These are phyloP conservation scores for Reutealis trisperma DNA, from an alignment of 345 rosid species.

Conservation along the genomic window DNA sequence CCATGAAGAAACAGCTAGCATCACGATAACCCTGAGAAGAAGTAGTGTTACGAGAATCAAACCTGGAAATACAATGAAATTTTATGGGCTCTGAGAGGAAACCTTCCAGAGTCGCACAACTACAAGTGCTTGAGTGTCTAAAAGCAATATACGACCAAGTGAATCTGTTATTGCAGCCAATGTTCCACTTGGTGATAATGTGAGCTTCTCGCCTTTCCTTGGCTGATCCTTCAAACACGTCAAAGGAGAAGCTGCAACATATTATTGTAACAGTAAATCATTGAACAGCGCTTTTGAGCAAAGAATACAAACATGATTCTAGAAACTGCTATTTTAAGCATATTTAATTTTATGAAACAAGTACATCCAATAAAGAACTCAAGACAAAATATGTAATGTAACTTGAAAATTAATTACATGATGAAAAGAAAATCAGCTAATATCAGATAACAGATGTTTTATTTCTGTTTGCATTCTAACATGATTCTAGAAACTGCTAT, in stretches of 20 bases:
- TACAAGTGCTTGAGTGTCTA: conserved; percentile 95
- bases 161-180: conserved; percentile 98
- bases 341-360: background rate
- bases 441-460: too few species aligned
- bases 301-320: background rate
- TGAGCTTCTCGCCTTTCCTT: conserved; percentile 89
- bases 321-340: background rate
- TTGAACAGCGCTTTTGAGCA: background rate
- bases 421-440: background rate
- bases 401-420: background rate
- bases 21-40: conserved; percentile 84
- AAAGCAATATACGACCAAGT: conserved; percentile 89
- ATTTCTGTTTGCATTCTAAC: too few species aligned
- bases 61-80: background rate
- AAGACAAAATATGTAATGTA: background rate
- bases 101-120: conserved; percentile 99
- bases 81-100: conserved; percentile 10
- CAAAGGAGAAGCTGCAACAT: conserved; percentile 78
- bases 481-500: background rate
- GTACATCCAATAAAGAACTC: background rate
- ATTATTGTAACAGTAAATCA: conserved; percentile 18
- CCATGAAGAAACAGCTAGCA: conserved; percentile 91
- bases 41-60: background rate
- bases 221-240: conserved; percentile 96
- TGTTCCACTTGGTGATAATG: conserved; percentile 92